Conservation (phyloP, 805 yeast species). For the Saccharomycopsis sp. region DNA sequence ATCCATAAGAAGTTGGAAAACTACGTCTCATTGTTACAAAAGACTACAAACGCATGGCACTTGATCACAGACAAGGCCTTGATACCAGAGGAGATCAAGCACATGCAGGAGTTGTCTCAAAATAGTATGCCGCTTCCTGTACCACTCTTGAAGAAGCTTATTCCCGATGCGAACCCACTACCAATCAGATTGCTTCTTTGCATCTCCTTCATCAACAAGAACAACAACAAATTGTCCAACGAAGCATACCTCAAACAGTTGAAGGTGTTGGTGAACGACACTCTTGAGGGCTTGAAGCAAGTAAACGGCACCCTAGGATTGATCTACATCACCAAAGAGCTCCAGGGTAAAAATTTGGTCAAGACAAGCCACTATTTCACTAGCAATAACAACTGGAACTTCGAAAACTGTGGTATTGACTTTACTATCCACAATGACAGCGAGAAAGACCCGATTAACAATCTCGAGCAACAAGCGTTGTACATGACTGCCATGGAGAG, state of each 20-base stretch:
- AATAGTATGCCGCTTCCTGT: conserved; percentile 35
- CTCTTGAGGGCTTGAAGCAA: conserved; percentile 28
- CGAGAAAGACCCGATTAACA: not conserved
- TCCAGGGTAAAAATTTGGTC: not conserved
- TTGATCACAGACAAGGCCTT: conserved; percentile 27
- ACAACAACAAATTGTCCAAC: conserved; percentile 23
- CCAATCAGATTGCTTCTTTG: conserved; percentile 37
- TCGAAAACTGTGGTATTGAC: conserved; percentile 5
- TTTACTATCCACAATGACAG: conserved; percentile 1
- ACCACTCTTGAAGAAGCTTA: conserved; percentile 29
- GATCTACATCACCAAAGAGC: conserved; percentile 25
- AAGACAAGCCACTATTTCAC: conserved; percentile 12
- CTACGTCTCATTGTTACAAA: conserved; percentile 32
- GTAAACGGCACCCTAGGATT: conserved; percentile 38
- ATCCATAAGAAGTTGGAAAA: not conserved
- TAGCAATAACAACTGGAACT: conserved; percentile 7
- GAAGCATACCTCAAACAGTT: conserved; percentile 27
- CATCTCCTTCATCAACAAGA: conserved; percentile 32
- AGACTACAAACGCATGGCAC: conserved; percentile 45
- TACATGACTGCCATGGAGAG: conserved; percentile 16
- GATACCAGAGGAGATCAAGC: conserved; percentile 34
- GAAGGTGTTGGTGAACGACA: conserved; percentile 24
- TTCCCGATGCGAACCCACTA: conserved; percentile 33
- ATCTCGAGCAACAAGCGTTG: conserved; percentile 15
- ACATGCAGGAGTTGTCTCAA: conserved; percentile 28